Evolutionary conservation across 257 asterid genomes (phyloP), one percentile per base, ranked within the genome.

Genomic region (Lavandula angustifolia): DNA sequence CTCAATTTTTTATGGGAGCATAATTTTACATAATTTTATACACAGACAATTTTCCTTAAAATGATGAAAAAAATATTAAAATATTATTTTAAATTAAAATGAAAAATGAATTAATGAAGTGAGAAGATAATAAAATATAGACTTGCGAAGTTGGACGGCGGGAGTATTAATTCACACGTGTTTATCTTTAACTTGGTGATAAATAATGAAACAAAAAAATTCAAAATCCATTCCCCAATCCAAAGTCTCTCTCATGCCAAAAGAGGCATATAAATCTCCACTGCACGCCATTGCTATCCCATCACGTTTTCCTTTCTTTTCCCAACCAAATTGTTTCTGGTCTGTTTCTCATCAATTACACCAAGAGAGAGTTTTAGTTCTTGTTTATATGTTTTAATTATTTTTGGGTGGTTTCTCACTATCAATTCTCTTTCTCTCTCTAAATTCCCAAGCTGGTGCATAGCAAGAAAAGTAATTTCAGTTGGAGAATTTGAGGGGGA

Each of bases 321-420:
- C 62, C 46, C 75, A 67, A 53, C 66, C 61, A 51, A 57, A 42
- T 37, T 47, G 48, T 29, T 63, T 51, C 54, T 66, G 33, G 18
- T 40, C 35, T 17, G 46, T 42, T 27, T 49, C 69, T 33, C 56
- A 13, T 17, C 17, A 27, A 14, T 56, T 16, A 5, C 70, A 33
- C 8, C 58, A 58, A 48, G 11, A 10, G 38, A 11, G 7, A 38
- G 10, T 43, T 33, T 34, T n/a, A 29, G 7, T 12, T 54, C 44
- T 40, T 40, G 1, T 54, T 53, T 4, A 31, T 34, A 8, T 2
- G 5, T 22, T 11, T 41, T 33, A n/a, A n/a, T n/a, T n/a, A n/a
- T 52, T 32, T 7, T 7, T 43, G 3, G n/a, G n/a, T n/a, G 8
- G 12, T 33, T 3, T 61, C 18, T 29, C 18, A 2, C 42, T 43